phyloP scores from a whole-genome alignment of 495 filamentous ascomycete genomes.

The Daldinia loculata region DNA sequence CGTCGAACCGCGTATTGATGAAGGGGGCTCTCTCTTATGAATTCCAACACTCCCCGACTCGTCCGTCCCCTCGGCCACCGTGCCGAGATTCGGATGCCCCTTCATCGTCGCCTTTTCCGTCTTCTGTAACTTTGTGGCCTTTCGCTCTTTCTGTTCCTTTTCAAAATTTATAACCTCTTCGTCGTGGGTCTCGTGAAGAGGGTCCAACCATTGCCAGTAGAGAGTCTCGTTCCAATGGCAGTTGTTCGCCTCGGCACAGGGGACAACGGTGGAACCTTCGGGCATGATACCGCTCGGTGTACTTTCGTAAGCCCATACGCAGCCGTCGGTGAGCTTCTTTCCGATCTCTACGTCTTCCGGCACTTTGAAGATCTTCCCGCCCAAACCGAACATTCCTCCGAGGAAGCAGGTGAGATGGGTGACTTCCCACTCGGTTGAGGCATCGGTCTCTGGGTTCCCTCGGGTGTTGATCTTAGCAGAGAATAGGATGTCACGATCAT shows the following conservation, averaged over 20 bases:
- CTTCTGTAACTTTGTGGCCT: constrained; percentile 30
- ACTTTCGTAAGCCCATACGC: constrained; percentile 89
- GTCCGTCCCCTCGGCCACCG: constrained; percentile 11
- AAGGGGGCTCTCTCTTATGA: constrained; percentile 27
- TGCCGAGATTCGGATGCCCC: constrained; percentile 24
- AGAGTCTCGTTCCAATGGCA: constrained; percentile 82
- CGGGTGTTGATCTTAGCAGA: constrained; percentile 59
- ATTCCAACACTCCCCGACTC: constrained; percentile 6
- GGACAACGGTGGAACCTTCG: constrained; percentile 71
- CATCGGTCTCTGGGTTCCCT: constrained; percentile 51
- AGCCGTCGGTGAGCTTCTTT: constrained; percentile 85
- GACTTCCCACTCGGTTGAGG: constrained; percentile 64
- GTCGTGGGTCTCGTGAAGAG: constrained; percentile 48
- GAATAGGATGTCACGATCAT: constrained; percentile 79
- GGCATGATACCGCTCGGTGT: constrained; percentile 91
- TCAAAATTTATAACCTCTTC: constrained; percentile 54
- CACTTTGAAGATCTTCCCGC: constrained; percentile 84
- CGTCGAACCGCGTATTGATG: neutral
- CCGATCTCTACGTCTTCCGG: constrained; percentile 83
- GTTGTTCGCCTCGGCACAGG: constrained; percentile 69
- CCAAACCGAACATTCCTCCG: constrained; percentile 93
- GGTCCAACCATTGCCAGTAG: constrained; percentile 68
- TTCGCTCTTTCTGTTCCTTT: constrained; percentile 46
- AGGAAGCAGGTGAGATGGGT: constrained; percentile 89
- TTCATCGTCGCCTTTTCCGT: constrained; percentile 37